Percentiles rank a stretch among this genome's conserved stretches.
Conservation (phyloP, 1,284 basidiomycete genomes). For the Neotropicomus parvogracilis region DNA sequence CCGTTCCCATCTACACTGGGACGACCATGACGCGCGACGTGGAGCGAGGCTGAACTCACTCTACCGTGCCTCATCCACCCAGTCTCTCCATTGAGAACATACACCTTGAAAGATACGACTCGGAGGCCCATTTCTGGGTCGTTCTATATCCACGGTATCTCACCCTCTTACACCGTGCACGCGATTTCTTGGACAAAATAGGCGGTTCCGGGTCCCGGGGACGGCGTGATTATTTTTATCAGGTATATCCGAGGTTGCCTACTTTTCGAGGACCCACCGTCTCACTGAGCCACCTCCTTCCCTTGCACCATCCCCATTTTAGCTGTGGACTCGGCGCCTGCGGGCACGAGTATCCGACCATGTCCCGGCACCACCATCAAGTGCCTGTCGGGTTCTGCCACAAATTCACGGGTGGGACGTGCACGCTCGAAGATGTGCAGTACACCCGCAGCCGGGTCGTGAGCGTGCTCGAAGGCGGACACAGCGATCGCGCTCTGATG, state of each 20-base stretch:
- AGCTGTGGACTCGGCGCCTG: slow-evolving; percentile 92
- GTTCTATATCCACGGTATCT: slow-evolving; percentile 64
- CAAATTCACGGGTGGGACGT: slow-evolving; percentile 76
- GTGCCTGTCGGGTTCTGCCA: slow-evolving; percentile 88
- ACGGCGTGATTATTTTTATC: slow-evolving; percentile 82
- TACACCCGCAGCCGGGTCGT: slow-evolving; percentile 73
- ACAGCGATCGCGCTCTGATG: slow-evolving; percentile 83
- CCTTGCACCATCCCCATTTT: not conserved
- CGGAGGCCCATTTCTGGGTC: slow-evolving; percentile 76
- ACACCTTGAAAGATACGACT: slow-evolving; percentile 76
- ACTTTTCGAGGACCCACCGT: not conserved
- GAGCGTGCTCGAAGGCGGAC: slow-evolving; percentile 92
- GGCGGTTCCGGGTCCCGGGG: slow-evolving; percentile 52
- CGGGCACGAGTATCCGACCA: slow-evolving; percentile 86
- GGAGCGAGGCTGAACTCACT: too few species aligned
- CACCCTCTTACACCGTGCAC: slow-evolving; percentile 69
- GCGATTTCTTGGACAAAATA: slow-evolving; percentile 68
- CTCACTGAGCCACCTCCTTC: not conserved
- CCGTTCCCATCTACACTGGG: too few species aligned
- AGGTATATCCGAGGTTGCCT: slow-evolving; percentile 48
- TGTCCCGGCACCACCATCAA: slow-evolving; percentile 90
- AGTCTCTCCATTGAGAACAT: slow-evolving; percentile 94
- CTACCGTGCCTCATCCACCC: too few species aligned
- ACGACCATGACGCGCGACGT: too few species aligned
- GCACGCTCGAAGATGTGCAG: slow-evolving; percentile 61